Evolutionary conservation across 306 rosid species (phyloP), one percentile per base, ranked within the genome.

Genomic region (Casuarina equisetifolia): DNA sequence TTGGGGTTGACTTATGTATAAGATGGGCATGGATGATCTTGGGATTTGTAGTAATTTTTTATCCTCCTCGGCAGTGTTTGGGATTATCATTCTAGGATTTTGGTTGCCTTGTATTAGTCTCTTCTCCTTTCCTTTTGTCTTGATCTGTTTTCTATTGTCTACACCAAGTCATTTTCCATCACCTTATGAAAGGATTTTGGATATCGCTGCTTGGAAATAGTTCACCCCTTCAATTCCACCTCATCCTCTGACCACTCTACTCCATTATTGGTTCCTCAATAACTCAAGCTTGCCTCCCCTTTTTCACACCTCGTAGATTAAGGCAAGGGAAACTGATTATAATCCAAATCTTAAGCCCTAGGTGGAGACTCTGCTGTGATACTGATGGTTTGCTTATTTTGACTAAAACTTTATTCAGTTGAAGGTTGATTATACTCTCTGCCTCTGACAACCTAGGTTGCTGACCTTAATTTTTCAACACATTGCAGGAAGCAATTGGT

Each of bases 401-500:
- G 48, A 66, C 70, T 40, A 13, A 40, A 6, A 66, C 70, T 6
- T 40, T 40, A 66, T 40, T 7, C 50, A 17, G 50, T 40, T 39
- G 70, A 39, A 39, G 48, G 48, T 16, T 36, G 70, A 13, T 64
- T 4, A 40, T 64, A 59, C 16, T 64, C 70, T 64, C 8, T 64
- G 32, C 2, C 20, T 42, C 46, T 5, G 32, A 64, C 39, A 11
- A 64, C 38, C 5, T 39, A 64, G 50, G 43, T 25, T 75, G 19
- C 36, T 36, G 17, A 16, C 44, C 49, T 20, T 64, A 5, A 13
- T 0, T 38, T 38, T 63, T 17, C 44, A 64, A 64, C 39, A 39
- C 77, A 63, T 53, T 74, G 78, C 87, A 86, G 90, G 84, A 80
- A 48, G 70, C 38, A 32, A 58, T 48, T 74, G 75, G 70, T 53